phyloP scores from a whole-genome alignment of 176 grass and related monocot genomes.

The Ensete ventricosum region DNA sequence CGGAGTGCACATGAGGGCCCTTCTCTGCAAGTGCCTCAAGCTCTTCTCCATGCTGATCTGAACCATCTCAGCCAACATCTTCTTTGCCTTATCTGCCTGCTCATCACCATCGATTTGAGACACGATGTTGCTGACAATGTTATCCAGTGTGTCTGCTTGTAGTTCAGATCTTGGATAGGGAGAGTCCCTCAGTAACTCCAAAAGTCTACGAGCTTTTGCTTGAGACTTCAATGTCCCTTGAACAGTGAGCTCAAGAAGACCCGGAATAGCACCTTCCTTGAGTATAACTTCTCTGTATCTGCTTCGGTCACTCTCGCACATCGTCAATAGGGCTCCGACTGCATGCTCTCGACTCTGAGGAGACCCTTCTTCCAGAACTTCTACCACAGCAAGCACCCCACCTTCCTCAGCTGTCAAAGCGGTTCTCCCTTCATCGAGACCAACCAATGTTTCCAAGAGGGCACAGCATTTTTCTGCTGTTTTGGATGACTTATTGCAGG shows the following conservation, averaged over 20 bases:
- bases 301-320: conserved; percentile 10
- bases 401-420: conserved; percentile 13
- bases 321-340: background rate
- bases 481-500: conserved; percentile 9
- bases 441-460: conserved; percentile 2
- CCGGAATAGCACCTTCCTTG: conserved; percentile 8
- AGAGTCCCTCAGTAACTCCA: conserved; percentile 10
- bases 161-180: background rate
- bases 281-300: conserved; percentile 13
- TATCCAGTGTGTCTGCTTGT: background rate
- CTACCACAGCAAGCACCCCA: conserved; percentile 1
- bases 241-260: conserved; percentile 16
- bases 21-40: conserved; percentile 14
- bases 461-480: conserved; percentile 2
- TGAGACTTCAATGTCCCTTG: background rate
- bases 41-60: conserved; percentile 16
- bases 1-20: background rate
- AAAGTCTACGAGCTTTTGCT: conserved; percentile 1
- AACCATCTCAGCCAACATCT: conserved; percentile 19
- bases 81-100: conserved; percentile 3
- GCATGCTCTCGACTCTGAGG: background rate
- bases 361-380: conserved; percentile 9
- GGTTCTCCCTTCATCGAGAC: background rate
- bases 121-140: conserved; percentile 4
- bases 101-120: conserved; percentile 11